Base-by-base conservation (phyloP, 1,284 basidiomycete species). In the Ceratobasidium sp. region DNA sequence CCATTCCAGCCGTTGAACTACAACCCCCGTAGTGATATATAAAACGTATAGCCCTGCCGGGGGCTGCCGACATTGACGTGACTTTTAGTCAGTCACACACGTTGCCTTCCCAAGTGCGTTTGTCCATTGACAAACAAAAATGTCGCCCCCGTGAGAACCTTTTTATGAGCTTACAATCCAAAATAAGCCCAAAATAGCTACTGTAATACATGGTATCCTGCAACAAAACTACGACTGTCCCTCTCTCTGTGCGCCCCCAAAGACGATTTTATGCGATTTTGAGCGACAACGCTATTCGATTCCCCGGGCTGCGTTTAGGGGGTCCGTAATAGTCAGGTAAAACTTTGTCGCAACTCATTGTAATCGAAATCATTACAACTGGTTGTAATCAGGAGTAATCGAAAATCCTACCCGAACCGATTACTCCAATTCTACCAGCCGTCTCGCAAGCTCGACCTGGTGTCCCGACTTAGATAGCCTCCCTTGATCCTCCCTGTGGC, bases 371-470 rank as follows among this genome's bases (percentile, higher is more conserved):
- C 33, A 59, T 59, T 59, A 59, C 56, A 59, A 59, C 17, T 28
- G 23, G 56, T 59, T 59, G 56, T 59, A 59, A 59, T 59, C 56
- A 59, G 56, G 17, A 59, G 6, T 59, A 59, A 59, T 59, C 56
- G 33, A 59, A 59, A 59, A 59, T 38, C 23, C 5, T 10, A 9
- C 17, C 9, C 56, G 56, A 59, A 59, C 12, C 23, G 48, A 59
- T 59, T 59, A 38, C 7, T 9, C 23, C 56, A 38, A 59, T 59
- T 26, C 10, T 23, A 59, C 56, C 56, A 59, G 56, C 56, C 56
- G 56, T 59, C 56, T 59, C 23, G 56, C 56, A 4, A 59, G 56
- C 56, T 59, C 56, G 23, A 38, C 56, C 56, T 59, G 6, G 23
- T 59, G 48, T 20, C 48, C 48, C 48, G 17, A 50, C 48, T 50